Evolutionary conservation across 768 basidiomycete genomes (phyloP).

Genomic region (Suillus tomentosus): DNA sequence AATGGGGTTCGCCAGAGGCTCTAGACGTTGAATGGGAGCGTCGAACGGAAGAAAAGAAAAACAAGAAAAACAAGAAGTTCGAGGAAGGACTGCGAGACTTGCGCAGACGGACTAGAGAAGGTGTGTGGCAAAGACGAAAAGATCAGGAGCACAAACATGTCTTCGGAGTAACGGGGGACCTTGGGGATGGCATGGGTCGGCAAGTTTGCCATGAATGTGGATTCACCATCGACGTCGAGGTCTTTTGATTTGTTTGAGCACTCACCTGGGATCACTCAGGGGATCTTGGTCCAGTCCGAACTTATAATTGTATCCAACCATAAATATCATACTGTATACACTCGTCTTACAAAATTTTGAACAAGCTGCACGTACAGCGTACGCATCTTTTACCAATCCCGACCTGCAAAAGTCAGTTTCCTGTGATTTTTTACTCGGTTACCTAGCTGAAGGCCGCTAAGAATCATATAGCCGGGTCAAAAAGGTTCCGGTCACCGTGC

Average conservation of each 20-base stretch:
- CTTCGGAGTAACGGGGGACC: constrained; percentile 63
- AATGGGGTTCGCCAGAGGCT: constrained; percentile 94
- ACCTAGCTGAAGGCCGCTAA: too few species aligned
- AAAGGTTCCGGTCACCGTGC: background rate
- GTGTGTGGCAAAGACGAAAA: constrained; percentile 84
- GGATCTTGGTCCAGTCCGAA: background rate
- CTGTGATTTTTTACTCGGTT: background rate
- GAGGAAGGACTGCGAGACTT: constrained; percentile 87
- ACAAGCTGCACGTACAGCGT: background rate
- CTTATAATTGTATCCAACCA: background rate
- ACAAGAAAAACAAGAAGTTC: constrained; percentile 93
- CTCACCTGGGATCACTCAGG: background rate
- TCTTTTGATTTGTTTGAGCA: constrained; percentile 46
- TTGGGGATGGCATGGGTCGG: constrained; percentile 53
- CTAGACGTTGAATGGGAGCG: constrained; percentile 86
- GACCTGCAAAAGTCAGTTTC: background rate
- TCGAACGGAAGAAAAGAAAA: constrained; percentile 79
- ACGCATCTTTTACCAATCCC: background rate
- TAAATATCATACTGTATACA: background rate
- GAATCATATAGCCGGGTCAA: background rate
- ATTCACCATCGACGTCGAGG: constrained; percentile 88
- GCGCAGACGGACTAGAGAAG: constrained; percentile 82
- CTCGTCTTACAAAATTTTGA: background rate
- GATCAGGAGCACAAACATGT: constrained; percentile 89
- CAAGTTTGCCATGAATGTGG: constrained; percentile 91